phyloP scores from a whole-genome alignment of 306 rosid species.

The Prinsepia uniflora region DNA sequence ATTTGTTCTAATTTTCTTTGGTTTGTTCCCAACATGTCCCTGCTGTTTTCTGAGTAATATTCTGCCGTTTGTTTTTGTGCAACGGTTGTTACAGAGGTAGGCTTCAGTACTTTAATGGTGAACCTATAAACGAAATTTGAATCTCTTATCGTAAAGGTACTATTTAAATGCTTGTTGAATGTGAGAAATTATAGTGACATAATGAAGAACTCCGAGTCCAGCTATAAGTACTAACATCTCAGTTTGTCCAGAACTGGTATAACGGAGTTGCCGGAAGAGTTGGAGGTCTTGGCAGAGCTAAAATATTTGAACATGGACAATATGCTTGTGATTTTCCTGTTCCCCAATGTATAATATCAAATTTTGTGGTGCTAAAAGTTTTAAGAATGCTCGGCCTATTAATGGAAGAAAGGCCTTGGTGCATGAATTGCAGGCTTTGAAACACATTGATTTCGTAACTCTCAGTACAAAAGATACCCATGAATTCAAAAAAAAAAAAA shows the following conservation, averaged over 20 bases:
- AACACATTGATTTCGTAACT: neutral
- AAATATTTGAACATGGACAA: neutral
- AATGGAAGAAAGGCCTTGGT: neutral
- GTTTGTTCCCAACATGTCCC: neutral
- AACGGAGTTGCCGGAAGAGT: slow-evolving; percentile 9
- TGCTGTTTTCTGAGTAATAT: neutral
- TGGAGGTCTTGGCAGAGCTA: neutral
- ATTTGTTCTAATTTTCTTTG: neutral
- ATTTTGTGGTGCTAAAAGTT: neutral
- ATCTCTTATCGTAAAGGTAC: no score
- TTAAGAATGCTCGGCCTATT: neutral
- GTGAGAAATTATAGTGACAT: no score
- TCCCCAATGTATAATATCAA: neutral
- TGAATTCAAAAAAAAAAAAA: slow-evolving; percentile 3
- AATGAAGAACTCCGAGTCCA: no score
- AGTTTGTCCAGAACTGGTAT: neutral
- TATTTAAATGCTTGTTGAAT: no score
- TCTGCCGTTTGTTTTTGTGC: neutral
- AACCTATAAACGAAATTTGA: no score
- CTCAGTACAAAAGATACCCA: neutral
- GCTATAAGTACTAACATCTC: neutral
- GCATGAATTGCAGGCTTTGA: slow-evolving; percentile 5
- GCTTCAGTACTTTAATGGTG: neutral
- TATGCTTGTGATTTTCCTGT: neutral
- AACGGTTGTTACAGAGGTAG: neutral